Base-by-base conservation (phyloP, 2,329 filamentous ascomycete species). In the Aphanocladium album region DNA sequence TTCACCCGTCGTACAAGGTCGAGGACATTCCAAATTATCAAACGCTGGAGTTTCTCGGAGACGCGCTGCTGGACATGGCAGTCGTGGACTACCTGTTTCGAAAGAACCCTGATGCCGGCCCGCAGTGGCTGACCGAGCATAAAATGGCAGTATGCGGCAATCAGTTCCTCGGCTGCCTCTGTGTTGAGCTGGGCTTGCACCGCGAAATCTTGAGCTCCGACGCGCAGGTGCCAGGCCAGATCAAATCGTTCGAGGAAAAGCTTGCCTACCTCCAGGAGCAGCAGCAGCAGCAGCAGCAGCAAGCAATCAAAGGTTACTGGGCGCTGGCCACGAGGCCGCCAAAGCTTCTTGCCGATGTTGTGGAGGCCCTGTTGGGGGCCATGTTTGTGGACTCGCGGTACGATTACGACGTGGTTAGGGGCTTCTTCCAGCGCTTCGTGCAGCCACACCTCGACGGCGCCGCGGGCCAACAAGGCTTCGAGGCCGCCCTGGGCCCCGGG, bases 91-190 rank as follows among this genome's bases (percentile, higher is more conserved):
- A 90, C 67, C 80, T 99, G 4, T 98, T 91, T 75, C 82, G 86
- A 66, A 81, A 79, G 3, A 91, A 89, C 67, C 91, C 92, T 0
- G 78, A 84, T 56, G 90, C 89, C 61, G 92, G 96, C 68, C 93
- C 95, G 0, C 93, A 98, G 71, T 98, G 93, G 93, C 80, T 99
- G 62, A 98, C 95, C 0, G 95, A 98, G 74, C 93, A 98, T 80
- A 98, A 98, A 76, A 97, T 96, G 87, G 91, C 93, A n/a, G 97
- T 99, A 90, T 93, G 95, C 0, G 95, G 91, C 57, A 99, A 99
- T 76, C 92, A 93, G 63, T 99, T 98, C 70, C 81, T 97, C 1
- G 91, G 90, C 1, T 90, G 87, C 19, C 79, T 98, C 3, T 89
- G 89, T 62, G 90, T 96, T 3, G 82, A 85, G 52, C 82, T 98